Percentiles rank a stretch among this genome's conserved stretches.
phyloP scores from a whole-genome alignment of 306 rosid genomes.

The Cucurbita moschata region DNA sequence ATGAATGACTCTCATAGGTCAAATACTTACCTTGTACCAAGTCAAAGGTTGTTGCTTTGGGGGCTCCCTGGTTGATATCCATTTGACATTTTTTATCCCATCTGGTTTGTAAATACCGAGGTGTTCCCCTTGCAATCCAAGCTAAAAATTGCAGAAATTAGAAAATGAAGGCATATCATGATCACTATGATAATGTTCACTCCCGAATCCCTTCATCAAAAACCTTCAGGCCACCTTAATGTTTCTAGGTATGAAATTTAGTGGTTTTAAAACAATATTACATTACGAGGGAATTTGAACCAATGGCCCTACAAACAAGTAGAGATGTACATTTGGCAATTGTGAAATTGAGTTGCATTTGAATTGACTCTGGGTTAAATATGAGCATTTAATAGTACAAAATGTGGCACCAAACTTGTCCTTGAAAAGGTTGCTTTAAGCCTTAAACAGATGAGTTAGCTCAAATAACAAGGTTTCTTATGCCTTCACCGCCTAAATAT shows the following conservation, averaged over 20 bases:
- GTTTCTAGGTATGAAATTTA: background rate
- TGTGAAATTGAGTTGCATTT: background rate
- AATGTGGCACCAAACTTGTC: background rate
- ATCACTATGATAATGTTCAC: background rate
- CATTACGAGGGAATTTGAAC: background rate
- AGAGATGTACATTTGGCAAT: background rate
- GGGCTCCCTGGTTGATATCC: conserved; percentile 52
- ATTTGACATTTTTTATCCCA: conserved; percentile 31
- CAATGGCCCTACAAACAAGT: background rate
- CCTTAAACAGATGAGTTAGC: background rate
- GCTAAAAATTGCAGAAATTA: conserved; percentile 28
- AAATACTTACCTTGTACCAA: conserved; percentile 73
- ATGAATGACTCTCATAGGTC: background rate
- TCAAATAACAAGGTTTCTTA: background rate
- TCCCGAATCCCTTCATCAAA: background rate
- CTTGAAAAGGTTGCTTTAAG: background rate
- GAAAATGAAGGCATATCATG: background rate
- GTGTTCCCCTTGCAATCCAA: conserved; percentile 77
- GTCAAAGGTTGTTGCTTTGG: conserved; percentile 65
- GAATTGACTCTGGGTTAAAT: background rate
- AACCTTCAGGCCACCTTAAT: background rate
- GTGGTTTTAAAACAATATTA: background rate
- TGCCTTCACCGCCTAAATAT: background rate
- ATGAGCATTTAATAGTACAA: background rate
- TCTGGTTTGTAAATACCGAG: conserved; percentile 40